phyloP scores from a whole-genome alignment of 306 rosid species.

The Trifolium pratense region DNA sequence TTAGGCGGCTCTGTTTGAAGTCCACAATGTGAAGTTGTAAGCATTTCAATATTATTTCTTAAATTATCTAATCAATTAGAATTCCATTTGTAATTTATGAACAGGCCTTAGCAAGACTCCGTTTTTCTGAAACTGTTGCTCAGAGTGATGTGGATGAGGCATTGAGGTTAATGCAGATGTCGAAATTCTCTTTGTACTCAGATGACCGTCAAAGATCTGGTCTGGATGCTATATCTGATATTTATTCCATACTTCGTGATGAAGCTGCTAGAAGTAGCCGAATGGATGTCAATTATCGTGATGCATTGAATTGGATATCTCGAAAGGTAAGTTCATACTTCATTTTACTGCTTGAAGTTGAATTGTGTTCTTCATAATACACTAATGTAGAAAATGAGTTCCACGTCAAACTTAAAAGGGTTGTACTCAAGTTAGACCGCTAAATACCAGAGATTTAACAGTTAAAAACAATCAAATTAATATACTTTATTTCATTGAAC shows the following conservation, averaged over 20 bases:
- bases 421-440: conserved; percentile 19
- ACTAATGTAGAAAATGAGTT: neutral
- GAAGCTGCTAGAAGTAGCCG: conserved; percentile 77
- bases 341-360: neutral
- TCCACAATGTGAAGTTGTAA: neutral
- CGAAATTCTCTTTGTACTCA: conserved; percentile 91
- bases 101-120: conserved; percentile 94
- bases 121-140: conserved; percentile 85
- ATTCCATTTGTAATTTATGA: conserved; percentile 32
- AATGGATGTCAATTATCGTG: conserved; percentile 88
- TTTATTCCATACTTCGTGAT: conserved; percentile 91
- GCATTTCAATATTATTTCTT: neutral
- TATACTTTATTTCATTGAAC: conserved; percentile 13
- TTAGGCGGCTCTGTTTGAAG: conserved; percentile 11
- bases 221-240: conserved; percentile 92
- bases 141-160: conserved; percentile 99
- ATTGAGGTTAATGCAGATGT: conserved; percentile 97
- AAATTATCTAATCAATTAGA: conserved; percentile 24
- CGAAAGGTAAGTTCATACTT: conserved; percentile 69
- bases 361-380: neutral
- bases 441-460: neutral
- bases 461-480: conserved; percentile 15
- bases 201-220: conserved; percentile 96
- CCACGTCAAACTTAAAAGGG: neutral
- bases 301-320: conserved; percentile 94